Conservation (phyloP, 805 yeast genomes). For the Brettanomyces sp. region DNA sequence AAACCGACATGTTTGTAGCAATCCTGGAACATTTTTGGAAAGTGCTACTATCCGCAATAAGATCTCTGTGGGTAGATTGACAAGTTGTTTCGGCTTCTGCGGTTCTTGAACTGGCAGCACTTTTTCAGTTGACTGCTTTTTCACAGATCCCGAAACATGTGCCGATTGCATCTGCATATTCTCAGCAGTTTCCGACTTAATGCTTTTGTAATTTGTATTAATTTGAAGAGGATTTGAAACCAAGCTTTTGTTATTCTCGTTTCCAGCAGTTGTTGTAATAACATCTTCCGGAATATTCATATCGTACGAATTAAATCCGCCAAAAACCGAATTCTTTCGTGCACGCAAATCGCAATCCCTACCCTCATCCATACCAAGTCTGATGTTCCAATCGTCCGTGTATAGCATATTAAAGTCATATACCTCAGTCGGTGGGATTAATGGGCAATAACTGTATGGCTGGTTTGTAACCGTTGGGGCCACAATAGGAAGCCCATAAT, state of each 20-base stretch:
- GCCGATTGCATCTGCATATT: neutral
- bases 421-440: neutral
- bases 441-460: neutral
- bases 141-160: neutral
- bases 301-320: no score
- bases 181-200: neutral
- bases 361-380: neutral
- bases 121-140: neutral
- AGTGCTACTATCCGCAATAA: conserved; percentile 8
- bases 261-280: no score
- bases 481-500: neutral
- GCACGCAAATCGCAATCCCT: neutral
- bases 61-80: conserved; percentile 8
- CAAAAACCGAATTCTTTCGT: neutral
- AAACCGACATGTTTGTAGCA: conserved; percentile 3
- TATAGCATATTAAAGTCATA: conserved; percentile 1
- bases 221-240: no score
- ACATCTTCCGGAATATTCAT: no score
- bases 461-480: neutral
- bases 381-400: neutral
- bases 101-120: neutral
- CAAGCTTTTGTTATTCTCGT: no score
- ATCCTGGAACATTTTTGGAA: conserved; percentile 5
- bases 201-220: no score
- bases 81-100: neutral